Evolutionary conservation across 768 basidiomycete genomes (phyloP), one percentile per base, ranked within the genome.

Genomic region (Boletus barrowsii): DNA sequence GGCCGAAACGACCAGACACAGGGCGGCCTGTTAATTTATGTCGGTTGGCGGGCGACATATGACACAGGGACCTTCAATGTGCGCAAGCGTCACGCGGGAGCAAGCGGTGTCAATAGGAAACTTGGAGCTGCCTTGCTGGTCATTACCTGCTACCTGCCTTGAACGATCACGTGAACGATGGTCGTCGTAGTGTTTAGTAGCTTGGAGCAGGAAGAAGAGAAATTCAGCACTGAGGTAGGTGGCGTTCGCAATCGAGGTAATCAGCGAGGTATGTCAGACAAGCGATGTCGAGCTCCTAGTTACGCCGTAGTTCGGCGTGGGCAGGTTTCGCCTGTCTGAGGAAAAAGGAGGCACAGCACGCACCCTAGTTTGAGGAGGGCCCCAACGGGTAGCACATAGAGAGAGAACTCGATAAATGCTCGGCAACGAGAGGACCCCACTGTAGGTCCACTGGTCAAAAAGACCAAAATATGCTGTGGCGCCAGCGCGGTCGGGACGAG

Each of bases 221-320:
- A 18, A 35, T 41, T 36, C 44, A 39, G 20, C 13, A 17, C 43
- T 26, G 4, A 13, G 3, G 29, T 7, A 3, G 37, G n/a, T 15
- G 18, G 18, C 26, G 13, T 24, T 30, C 8, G 37, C 55, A 55
- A 41, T 50, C 42, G 45, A 54, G 26, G 7, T 35, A 15, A 37
- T 39, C 32, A 49, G 35, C 17, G 46, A 43, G 45, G 11, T 6
- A 40, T 41, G 49, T 46, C 42, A 52, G 49, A 47, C 53, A 62
- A 56, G 62, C 58, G 62, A 49, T 29, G 58, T 61, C 55, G 42
- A 37, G 41, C 13, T 37, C 39, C n/a, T 52, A 32, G 11, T 32
- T 32, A 15, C 57, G 10, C 32, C 2, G n/a, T n/a, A n/a, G 22
- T 43, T 46, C 18, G 50, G 32, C 17, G 47, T 32, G n/a, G 22